phyloP scores from a whole-genome alignment of 2,329 filamentous ascomycete genomes.

The Neofusicoccum sp. region DNA sequence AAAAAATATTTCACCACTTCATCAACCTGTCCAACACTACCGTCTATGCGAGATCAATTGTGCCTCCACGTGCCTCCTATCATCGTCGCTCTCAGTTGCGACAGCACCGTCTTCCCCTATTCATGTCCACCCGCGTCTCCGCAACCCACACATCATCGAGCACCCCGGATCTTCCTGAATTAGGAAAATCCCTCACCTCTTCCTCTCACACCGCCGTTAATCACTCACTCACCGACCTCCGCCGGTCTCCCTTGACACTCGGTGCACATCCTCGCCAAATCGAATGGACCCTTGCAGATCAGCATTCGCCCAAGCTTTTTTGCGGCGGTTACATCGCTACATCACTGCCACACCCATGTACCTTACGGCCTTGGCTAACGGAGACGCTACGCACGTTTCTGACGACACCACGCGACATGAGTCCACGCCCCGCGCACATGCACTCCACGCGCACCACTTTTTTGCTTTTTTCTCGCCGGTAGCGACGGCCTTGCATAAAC shows the following conservation, averaged over 20 bases:
- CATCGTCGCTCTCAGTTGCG: neutral
- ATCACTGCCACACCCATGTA: neutral
- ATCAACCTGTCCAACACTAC: neutral
- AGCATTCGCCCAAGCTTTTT: conserved; percentile 1
- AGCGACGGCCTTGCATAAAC: neutral
- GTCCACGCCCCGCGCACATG: no score
- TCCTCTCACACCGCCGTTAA: conserved; percentile 3
- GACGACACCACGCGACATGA: neutral
- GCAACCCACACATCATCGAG: neutral
- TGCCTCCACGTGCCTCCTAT: neutral
- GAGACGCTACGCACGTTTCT: neutral
- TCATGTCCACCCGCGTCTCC: neutral
- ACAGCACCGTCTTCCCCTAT: neutral
- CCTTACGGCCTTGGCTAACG: neutral
- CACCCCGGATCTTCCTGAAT: conserved; percentile 9
- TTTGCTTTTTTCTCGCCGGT: neutral
- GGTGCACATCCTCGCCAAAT: neutral
- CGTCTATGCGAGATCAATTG: no score
- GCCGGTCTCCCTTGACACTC: neutral
- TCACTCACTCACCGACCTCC: neutral
- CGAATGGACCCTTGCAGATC: conserved; percentile 2
- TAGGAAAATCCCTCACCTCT: conserved; percentile 9
- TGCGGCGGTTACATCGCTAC: conserved; percentile 5
- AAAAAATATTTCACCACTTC: neutral
- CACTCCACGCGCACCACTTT: neutral